Percentiles rank a stretch among this genome's conserved stretches.
Conservation (phyloP, 108 stramenopile genomes). For the Pseudonitzschia delicatissima region DNA sequence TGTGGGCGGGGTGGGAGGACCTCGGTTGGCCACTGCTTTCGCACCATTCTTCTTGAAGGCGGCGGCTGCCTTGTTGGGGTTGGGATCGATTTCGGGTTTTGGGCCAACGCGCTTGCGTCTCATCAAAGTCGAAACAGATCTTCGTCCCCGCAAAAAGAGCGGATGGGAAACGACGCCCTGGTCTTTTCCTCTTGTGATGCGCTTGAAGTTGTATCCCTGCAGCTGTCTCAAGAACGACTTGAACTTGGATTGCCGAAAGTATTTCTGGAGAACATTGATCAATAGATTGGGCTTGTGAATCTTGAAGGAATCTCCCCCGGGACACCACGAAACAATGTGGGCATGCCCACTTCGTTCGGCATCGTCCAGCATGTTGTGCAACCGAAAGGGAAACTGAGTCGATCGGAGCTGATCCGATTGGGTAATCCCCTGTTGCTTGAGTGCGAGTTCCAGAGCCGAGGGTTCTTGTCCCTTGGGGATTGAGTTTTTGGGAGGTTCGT, state of each 20-base stretch:
- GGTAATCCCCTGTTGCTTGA: background rate
- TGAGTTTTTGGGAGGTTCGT: background rate
- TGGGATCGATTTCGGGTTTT: background rate
- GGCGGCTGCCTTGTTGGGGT: background rate
- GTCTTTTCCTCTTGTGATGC: conserved; percentile 64
- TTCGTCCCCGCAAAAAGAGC: conserved; percentile 52
- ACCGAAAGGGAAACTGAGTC: conserved; percentile 26
- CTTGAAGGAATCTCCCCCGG: conserved; percentile 13
- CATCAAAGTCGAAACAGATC: conserved; percentile 47
- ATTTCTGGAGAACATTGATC: conserved; percentile 18
- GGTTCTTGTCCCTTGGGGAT: background rate
- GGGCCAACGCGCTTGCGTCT: conserved; percentile 16
- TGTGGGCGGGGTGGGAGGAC: background rate
- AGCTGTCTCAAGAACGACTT: conserved; percentile 34
- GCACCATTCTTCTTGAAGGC: background rate
- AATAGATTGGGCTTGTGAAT: conserved; percentile 9
- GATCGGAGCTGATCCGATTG: conserved; percentile 1
- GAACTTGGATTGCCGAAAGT: conserved; percentile 29
- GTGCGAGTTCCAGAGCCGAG: background rate
- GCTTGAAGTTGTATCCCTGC: conserved; percentile 34
- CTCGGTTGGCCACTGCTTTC: background rate
- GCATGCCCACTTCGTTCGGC: conserved; percentile 18
- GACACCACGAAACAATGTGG: conserved; percentile 24
- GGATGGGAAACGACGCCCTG: conserved; percentile 71
- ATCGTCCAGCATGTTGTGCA: conserved; percentile 29